Base-by-base conservation (phyloP, 140 eudicot genomes). In the Cichorium intybus region DNA sequence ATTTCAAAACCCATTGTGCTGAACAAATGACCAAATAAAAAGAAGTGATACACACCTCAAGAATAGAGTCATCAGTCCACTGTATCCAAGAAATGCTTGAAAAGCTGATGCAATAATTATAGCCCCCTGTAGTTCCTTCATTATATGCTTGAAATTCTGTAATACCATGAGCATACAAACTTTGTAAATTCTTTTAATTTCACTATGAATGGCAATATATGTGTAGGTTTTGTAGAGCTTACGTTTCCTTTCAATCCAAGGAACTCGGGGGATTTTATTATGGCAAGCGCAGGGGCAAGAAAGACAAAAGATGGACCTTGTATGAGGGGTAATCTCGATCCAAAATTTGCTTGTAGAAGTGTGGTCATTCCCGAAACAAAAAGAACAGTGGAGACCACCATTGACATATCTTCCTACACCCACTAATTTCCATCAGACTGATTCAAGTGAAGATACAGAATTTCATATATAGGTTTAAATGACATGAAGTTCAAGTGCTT, bases 51-150 rank as follows among this genome's bases (percentile, higher is more conserved):
- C 49, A 43, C 8, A 43, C 99, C 93, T 88, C 66, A 88, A 71
- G 49, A 92, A 45, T 68, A 92, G 8, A 11, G 96, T 21, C 96
- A 88, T 92, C 66, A 92, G 52, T 55, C 99, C 99, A 80, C 97
- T 92, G 67, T 88, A 92, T 68, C 99, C 99, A 34, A 92, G 69
- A 47, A 92, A 68, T 35, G 96, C 82, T 77, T 92, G 99, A 72
- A 92, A 92, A 56, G 96, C 89, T 47, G 99, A 85, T 65, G 90
- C 82, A 68, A 92, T 81, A 41, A 92, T 92, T 49, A 88, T 75
- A 49, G 97, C 97, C 80, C 99, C 99, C 68, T 92, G 99, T 27
- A 92, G 81, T 79, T 85, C 96, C 80, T 80, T 92, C 97, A 92
- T 92, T 60, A 88, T 85, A 69, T 92, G 95, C 95, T 76, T 92